Conservation (phyloP, 331 rosid species). For the Arachis monticola region DNA sequence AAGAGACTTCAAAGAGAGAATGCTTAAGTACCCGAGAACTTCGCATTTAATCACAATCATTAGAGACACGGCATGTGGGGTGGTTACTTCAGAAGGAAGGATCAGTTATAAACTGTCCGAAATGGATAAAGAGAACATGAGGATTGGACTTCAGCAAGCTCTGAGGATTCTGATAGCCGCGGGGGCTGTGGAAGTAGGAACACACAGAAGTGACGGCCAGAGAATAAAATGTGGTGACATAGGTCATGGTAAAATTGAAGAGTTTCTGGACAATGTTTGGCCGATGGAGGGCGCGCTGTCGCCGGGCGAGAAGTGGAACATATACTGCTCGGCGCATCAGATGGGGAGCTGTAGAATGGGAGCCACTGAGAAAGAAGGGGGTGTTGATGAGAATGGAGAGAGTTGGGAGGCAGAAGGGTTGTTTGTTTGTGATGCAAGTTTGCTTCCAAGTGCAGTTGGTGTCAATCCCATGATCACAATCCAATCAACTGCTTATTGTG, state of each 20-base stretch:
- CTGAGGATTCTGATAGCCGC: slow-evolving; percentile 42
- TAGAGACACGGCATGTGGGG: slow-evolving; percentile 40
- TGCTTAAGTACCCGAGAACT: slow-evolving; percentile 43
- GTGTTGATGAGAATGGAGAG: slow-evolving; percentile 69
- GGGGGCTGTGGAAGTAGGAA: slow-evolving; percentile 51
- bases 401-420: slow-evolving; percentile 81
- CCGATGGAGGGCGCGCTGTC: slow-evolving; percentile 43
- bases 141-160: slow-evolving; percentile 41
- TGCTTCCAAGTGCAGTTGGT: slow-evolving; percentile 75
- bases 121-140: slow-evolving; percentile 39
- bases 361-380: slow-evolving; percentile 59
- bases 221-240: slow-evolving; percentile 30
- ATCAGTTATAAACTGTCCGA: slow-evolving; percentile 36
- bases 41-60: slow-evolving; percentile 43
- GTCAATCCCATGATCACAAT: slow-evolving; percentile 89
- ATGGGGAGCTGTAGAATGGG: slow-evolving; percentile 90
- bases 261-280: slow-evolving; percentile 39
- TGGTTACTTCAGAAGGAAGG: slow-evolving; percentile 42
- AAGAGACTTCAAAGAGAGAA: slow-evolving; percentile 39
- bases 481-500: slow-evolving; percentile 66
- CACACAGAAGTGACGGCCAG: slow-evolving; percentile 50
- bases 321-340: slow-evolving; percentile 69
- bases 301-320: slow-evolving; percentile 53
- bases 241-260: slow-evolving; percentile 28
- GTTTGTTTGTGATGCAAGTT: slow-evolving; percentile 75